Conservation (phyloP, 805 yeast species). For the Wickerhamiella australiensis region DNA sequence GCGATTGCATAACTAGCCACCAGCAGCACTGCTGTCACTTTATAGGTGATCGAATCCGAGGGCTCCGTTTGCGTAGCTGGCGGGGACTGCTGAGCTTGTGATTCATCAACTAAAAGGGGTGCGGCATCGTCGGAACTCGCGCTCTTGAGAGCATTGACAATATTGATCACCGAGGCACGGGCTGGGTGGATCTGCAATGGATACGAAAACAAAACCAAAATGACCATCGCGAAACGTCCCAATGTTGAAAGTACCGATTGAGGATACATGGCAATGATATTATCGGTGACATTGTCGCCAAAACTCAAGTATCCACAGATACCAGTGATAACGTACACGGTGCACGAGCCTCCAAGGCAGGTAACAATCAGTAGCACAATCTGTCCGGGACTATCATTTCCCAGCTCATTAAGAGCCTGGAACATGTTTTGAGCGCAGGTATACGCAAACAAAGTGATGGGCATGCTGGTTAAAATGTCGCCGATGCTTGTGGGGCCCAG, state of each 20-base stretch:
- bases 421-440: slow-evolving; percentile 96
- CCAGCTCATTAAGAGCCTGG: slow-evolving; percentile 71
- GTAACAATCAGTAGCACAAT: slow-evolving; percentile 37
- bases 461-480: slow-evolving; percentile 56
- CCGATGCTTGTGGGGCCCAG: slow-evolving; percentile 35
- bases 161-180: slow-evolving; percentile 66
- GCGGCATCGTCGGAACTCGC: slow-evolving; percentile 2
- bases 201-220: slow-evolving; percentile 70
- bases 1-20: slow-evolving; percentile 51
- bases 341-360: slow-evolving; percentile 50
- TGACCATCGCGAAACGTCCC: slow-evolving; percentile 69
- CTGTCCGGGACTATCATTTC: slow-evolving; percentile 38
- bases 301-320: slow-evolving; percentile 73
- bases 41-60: neutral
- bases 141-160: slow-evolving; percentile 35
- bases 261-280: slow-evolving; percentile 69
- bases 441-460: slow-evolving; percentile 88
- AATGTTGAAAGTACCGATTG: slow-evolving; percentile 52
- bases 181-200: slow-evolving; percentile 90
- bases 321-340: slow-evolving; percentile 61
- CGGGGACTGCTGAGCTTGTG: neutral
- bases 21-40: slow-evolving; percentile 36
- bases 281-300: slow-evolving; percentile 69
- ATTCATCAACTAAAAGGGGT: slow-evolving; percentile 12
- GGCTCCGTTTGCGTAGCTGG: neutral